phyloP scores from a whole-genome alignment of 805 yeast genomes.

The Saccharomycopsis sp. region DNA sequence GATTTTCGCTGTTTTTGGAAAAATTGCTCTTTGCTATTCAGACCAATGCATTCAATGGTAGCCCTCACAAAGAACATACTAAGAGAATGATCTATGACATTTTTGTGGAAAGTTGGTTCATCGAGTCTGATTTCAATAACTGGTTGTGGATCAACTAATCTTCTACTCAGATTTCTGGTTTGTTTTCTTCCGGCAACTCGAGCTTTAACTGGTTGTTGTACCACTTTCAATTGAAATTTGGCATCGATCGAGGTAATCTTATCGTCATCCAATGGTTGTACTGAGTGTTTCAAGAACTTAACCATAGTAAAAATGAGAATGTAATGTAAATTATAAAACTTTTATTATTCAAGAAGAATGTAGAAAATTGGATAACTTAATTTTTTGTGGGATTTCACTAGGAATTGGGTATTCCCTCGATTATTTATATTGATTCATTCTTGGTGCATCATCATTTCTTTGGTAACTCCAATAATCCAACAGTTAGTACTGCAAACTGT shows the following conservation, averaged over 20 bases:
- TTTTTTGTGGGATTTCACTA: no score
- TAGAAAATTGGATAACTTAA: no score
- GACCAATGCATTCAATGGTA: slow-evolving; percentile 19
- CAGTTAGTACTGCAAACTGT: no score
- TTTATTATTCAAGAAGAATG: no score
- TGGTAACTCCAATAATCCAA: no score
- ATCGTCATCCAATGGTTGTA: slow-evolving; percentile 11
- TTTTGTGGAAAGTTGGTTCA: slow-evolving; percentile 2
- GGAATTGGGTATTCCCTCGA: no score
- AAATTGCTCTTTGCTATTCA: slow-evolving; percentile 12
- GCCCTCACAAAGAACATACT: slow-evolving; percentile 20
- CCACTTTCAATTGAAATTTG: slow-evolving; percentile 12
- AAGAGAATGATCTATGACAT: slow-evolving; percentile 18
- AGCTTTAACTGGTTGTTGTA: slow-evolving; percentile 22
- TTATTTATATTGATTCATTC: no score
- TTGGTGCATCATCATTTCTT: no score
- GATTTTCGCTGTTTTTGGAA: slow-evolving; percentile 21
- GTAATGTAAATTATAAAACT: no score
- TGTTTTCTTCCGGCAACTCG: slow-evolving; percentile 22
- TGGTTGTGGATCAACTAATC: slow-evolving; percentile 23
- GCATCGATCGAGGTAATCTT: slow-evolving; percentile 4
- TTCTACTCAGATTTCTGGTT: slow-evolving; percentile 18
- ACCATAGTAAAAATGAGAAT: slow-evolving; percentile 13
- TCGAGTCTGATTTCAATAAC: slow-evolving; percentile 18
- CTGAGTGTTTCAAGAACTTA: slow-evolving; percentile 19